Evolutionary conservation across 257 asterid genomes (phyloP), one percentile per base, ranked within the genome.

Genomic region (Primulina tabacum): DNA sequence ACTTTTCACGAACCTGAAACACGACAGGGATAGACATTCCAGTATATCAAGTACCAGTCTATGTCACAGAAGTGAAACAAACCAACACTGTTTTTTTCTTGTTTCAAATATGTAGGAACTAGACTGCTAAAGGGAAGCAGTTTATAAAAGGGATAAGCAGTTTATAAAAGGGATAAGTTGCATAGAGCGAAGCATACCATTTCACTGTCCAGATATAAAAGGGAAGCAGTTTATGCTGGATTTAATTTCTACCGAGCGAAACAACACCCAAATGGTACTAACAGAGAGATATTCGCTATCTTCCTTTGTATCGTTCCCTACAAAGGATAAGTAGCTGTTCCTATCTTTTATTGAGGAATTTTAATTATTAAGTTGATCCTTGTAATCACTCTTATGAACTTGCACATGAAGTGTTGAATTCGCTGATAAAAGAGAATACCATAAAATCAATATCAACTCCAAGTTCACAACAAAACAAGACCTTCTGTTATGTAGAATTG

Each of bases 1-100:
- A 93, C 87, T 89, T 90, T 66, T 93, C 98, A 34, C 99, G 95
- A 67, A 86, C 90, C 99, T 94, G 92, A 73, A 64, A 70, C 35
- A 55, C 16, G 58, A 60, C 64, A 18, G 32, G 37, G 26, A 73
- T 53, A 64, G 38, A 61, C 71, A 64, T 62, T 63, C 30, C 59
- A 69, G 24, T 55, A 11, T 65, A 69, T 74, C 26, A 47, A 33
- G 56, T 43, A 26, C 59, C 43, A 56, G 71, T 62, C 24, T 56
- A 30, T 37, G 21, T 64, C 57, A 65, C 53, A 71, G 55, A 61
- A 60, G 34, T 50, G 40, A 55, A 61, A 24, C 34, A 47, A 70
- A 50, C 57, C 21, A 17, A 16, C 20, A 50, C 40, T 37, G 10
- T 29, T 40, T 35, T 30, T 29, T 7, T 21, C 26, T 7, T 57